phyloP scores from a whole-genome alignment of 441 rosid genomes.

The Erodium chrysanthum region DNA sequence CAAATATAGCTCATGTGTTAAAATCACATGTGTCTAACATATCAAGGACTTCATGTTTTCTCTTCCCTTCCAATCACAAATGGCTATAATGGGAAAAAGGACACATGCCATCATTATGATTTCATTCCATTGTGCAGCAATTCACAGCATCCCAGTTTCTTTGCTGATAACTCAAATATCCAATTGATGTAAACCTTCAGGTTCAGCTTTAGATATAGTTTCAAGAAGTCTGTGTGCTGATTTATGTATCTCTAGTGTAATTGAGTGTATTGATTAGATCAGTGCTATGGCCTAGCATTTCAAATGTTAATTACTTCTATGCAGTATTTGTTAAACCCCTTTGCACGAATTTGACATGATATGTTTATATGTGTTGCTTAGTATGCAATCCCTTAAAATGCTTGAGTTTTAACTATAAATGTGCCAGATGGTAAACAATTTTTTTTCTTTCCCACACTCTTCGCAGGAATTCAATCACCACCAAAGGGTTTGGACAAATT shows the following conservation, averaged over 20 bases:
- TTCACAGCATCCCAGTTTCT: not conserved
- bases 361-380: not conserved
- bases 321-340: not conserved
- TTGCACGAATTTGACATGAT: not conserved
- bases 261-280: not conserved
- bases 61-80: not conserved
- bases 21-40: not conserved
- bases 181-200: not conserved
- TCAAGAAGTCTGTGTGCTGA: not conserved
- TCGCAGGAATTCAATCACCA: constrained; percentile 34
- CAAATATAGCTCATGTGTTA: not conserved
- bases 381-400: not conserved
- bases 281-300: not conserved
- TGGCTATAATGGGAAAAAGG: not conserved
- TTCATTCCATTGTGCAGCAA: not conserved
- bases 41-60: not conserved
- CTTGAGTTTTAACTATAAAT: not conserved
- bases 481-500: constrained; percentile 34
- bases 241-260: not conserved
- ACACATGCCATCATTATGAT: not conserved
- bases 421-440: too few species aligned
- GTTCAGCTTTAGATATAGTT: not conserved
- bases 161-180: not conserved
- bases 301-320: not conserved
- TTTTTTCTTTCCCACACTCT: not conserved